Conservation (phyloP, 1,139 yeast genomes). For the Nakaseomyces delphensis region DNA sequence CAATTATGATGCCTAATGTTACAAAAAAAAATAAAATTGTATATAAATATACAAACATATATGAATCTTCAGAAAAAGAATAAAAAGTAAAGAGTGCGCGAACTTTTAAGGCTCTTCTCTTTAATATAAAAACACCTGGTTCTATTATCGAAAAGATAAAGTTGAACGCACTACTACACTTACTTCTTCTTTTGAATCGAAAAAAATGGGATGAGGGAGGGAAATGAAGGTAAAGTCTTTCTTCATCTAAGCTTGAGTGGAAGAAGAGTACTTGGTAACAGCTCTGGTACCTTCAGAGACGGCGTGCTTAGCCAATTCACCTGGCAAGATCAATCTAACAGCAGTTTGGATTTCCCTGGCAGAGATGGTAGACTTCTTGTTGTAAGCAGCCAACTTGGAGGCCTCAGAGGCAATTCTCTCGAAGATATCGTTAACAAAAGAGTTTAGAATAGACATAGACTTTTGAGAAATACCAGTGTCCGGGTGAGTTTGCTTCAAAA, state of each 20-base stretch:
- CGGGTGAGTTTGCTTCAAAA: constrained; percentile 97
- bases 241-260: constrained; percentile 37
- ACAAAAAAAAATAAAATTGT: constrained; percentile 13
- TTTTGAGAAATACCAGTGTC: constrained; percentile 99
- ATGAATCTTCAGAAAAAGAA: no score
- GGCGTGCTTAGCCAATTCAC: constrained; percentile 99
- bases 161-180: no score
- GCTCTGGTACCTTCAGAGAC: constrained; percentile 99
- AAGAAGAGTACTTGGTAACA: constrained; percentile 96
- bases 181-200: no score
- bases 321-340: constrained; percentile 97
- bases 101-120: no score
- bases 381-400: constrained; percentile 98
- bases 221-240: background rate
- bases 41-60: no score
- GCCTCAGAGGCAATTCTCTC: constrained; percentile 97
- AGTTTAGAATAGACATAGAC: constrained; percentile 99
- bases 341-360: constrained; percentile 99
- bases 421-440: constrained; percentile 92
- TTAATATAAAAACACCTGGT: constrained; percentile 21
- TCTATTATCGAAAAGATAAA: no score
- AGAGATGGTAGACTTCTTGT: constrained; percentile 97
- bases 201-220: constrained; percentile 11
- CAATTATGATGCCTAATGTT: constrained; percentile 3
- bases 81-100: no score